A percentile compares a stretch with the other conserved stretches of the same genome.
Evolutionary conservation across 345 rosid genomes (phyloP).

Genomic region (Durio zibethinus): DNA sequence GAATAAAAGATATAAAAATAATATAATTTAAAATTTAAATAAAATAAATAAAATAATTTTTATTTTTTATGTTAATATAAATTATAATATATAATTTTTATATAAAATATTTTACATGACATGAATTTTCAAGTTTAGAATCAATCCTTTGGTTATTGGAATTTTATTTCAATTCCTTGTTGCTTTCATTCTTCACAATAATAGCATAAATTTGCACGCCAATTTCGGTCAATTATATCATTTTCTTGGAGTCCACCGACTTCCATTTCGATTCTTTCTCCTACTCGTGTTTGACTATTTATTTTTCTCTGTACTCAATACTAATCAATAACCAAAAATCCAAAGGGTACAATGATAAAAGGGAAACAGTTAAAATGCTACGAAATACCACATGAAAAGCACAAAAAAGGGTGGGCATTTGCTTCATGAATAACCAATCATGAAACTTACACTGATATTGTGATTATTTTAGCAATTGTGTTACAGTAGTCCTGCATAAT

Average conservation of each 20-base stretch:
- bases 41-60: too few species aligned
- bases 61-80: too few species aligned
- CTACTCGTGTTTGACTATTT: not conserved
- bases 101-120: too few species aligned
- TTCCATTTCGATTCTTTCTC: not conserved
- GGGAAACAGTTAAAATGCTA: not conserved
- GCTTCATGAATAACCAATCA: slow-evolving; percentile 11
- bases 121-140: too few species aligned
- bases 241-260: not conserved
- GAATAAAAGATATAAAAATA: too few species aligned
- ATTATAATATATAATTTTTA: too few species aligned
- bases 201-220: not conserved
- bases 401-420: not conserved
- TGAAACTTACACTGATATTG: not conserved
- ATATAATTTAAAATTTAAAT: too few species aligned
- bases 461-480: not conserved
- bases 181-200: not conserved
- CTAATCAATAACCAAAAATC: not conserved
- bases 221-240: not conserved
- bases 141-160: not conserved
- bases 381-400: not conserved
- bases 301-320: not conserved
- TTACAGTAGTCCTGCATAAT: not conserved
- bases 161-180: not conserved
- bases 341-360: slow-evolving; percentile 10